Evolutionary conservation across 1,284 basidiomycete genomes (phyloP), one percentile per base, ranked within the genome.

Genomic region (Tetrapyrgos nigripes): DNA sequence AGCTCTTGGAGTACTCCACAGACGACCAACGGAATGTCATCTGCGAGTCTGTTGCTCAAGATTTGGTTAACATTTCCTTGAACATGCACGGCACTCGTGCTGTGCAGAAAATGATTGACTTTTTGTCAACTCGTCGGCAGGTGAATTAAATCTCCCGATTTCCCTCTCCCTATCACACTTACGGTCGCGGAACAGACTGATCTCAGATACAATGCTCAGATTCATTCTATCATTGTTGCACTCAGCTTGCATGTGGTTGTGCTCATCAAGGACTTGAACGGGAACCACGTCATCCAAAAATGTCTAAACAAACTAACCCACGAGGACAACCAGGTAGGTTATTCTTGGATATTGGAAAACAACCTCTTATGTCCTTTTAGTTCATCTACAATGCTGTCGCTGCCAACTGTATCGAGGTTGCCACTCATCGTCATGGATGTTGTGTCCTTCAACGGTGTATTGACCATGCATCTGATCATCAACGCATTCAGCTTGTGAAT

Each of bases 51-150:
- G 97, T 99, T 53, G 94, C 96, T 33, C 92, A 95, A 70, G 97
- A 99, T 68, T 84, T 99, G 52, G 97, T 99, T 67, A 95, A 92
- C 70, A 99, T 99, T 73, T 98, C 96, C 46, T 83, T 99, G 68
- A 99, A 99, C 79, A 99, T 99, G 97, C 97, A 99, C 77, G 97
- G 97, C 43, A 99, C 97, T 37, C 89, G 97, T 60, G 97, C 97
- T 26, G 97, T 99, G 55, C 97, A 99, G 80, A 99, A 99, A 83
- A 99, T 98, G 96, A 98, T 99, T 66, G 97, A 99, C 77, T 99
- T 98, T 80, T 80, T 99, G 70, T 96, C 95, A n/a, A 95, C 93
- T 59, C 89, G 93, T 67, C 84, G 96, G 70, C 94, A 96, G 89
- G 91, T 81, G 79, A 84, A 89, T 87, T 64, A 62, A 59, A 64